Evolutionary conservation across 2,329 filamentous ascomycete species (phyloP).

Genomic region (Pyricularia sp.): DNA sequence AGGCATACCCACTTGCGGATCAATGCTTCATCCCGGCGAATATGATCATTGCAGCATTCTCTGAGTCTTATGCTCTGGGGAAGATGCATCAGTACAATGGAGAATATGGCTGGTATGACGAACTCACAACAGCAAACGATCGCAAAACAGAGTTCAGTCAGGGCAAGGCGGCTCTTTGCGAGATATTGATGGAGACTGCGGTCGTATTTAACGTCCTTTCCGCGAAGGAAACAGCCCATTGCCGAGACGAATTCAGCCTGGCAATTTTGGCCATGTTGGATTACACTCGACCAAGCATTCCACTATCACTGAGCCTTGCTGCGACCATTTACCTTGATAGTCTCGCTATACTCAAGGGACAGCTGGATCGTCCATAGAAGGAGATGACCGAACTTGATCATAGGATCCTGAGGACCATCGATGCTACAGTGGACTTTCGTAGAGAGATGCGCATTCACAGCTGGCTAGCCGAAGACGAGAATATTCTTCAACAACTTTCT

Average conservation of each 20-base stretch:
- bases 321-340: neutral
- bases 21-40: neutral
- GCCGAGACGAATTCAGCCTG: neutral
- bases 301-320: neutral
- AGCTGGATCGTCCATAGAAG: neutral
- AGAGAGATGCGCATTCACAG: neutral
- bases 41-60: neutral
- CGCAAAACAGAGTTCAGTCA: neutral
- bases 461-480: neutral
- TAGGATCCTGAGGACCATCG: neutral
- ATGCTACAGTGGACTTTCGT: neutral
- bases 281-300: neutral
- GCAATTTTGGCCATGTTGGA: neutral
- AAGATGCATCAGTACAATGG: neutral
- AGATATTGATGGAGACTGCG: neutral
- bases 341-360: neutral
- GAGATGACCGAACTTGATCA: neutral
- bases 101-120: neutral
- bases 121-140: neutral
- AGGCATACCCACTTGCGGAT: neutral
- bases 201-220: neutral
- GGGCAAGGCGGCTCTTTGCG: neutral
- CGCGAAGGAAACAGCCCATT: neutral
- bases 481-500: neutral
- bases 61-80: neutral